Percentiles rank a stretch among this genome's conserved stretches.
phyloP scores from a whole-genome alignment of 129 eudicot species.

The Centella asiatica region DNA sequence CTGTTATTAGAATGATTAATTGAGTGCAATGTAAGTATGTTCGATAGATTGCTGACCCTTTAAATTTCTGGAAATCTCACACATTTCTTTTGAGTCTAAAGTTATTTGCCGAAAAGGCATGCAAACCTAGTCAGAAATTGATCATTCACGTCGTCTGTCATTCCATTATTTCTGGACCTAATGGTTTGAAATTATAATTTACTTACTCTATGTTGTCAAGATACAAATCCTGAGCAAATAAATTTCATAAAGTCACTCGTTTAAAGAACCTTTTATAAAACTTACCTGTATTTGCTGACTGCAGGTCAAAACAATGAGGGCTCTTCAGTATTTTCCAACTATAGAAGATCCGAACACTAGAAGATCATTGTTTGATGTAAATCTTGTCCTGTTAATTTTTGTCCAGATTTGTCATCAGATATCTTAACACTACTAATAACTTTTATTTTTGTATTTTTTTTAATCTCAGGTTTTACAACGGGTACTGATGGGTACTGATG shows the following conservation, averaged over 20 bases:
- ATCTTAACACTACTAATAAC: background rate
- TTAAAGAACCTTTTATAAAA: background rate
- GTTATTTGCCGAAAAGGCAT: too few relatives aligned
- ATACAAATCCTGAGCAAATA: background rate
- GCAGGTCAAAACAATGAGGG: slow-evolving; percentile 99
- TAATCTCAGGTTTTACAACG: slow-evolving; percentile 76
- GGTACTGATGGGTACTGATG: slow-evolving; percentile 96
- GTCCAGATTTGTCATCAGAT: background rate
- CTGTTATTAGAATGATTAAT: too few relatives aligned
- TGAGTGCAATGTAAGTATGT: too few relatives aligned
- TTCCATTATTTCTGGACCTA: too few relatives aligned
- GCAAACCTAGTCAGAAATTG: too few relatives aligned
- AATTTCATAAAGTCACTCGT: background rate
- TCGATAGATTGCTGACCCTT: too few relatives aligned
- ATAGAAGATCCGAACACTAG: slow-evolving; percentile 93
- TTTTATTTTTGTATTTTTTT: too few relatives aligned
- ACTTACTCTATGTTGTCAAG: background rate
- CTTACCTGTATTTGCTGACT: slow-evolving; percentile 12
- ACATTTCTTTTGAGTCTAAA: too few relatives aligned
- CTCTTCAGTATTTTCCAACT: slow-evolving; percentile 97
- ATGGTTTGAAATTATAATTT: background rate
- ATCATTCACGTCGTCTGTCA: too few relatives aligned
- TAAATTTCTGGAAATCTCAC: too few relatives aligned
- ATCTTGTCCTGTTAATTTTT: background rate
- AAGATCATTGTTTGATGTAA: slow-evolving; percentile 95